Conservation (phyloP, 1,284 basidiomycete species). For the Acaromyces ingoldii region DNA sequence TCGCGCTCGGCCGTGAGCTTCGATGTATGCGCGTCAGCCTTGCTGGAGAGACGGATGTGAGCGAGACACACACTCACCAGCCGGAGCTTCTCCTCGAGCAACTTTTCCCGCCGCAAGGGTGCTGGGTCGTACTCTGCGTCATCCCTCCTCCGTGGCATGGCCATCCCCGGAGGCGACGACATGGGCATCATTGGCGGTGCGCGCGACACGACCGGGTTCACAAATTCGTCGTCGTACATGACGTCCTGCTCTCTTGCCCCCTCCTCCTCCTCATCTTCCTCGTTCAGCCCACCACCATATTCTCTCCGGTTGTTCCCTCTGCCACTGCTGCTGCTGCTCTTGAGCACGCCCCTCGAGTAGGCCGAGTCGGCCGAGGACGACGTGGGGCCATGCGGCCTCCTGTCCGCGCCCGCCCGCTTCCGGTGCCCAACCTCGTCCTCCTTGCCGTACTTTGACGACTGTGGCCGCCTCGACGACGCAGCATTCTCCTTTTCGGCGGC, state of each 20-base stretch:
- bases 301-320: background rate
- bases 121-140: no score
- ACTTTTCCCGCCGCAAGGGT: constrained; percentile 17
- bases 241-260: background rate
- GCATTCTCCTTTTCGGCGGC: background rate
- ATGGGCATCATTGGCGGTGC: no score
- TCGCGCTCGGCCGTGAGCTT: constrained; percentile 29
- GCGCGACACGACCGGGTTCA: background rate
- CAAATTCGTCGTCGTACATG: background rate
- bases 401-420: no score
- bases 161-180: no score
- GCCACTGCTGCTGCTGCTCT: no score
- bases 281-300: background rate
- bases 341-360: no score
- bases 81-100: constrained; percentile 25
- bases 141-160: no score
- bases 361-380: no score
- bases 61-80: constrained; percentile 2
- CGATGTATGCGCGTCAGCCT: background rate
- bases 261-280: background rate
- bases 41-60: background rate
- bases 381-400: no score
- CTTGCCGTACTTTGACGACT: background rate
- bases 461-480: background rate
- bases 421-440: no score